A percentile compares a stretch with the other conserved stretches of the same genome.
These are phyloP conservation scores for Aureobasidium leucospermi DNA, from an alignment of 2,329 filamentous ascomycete genomes.

Conservation along the genomic window DNA sequence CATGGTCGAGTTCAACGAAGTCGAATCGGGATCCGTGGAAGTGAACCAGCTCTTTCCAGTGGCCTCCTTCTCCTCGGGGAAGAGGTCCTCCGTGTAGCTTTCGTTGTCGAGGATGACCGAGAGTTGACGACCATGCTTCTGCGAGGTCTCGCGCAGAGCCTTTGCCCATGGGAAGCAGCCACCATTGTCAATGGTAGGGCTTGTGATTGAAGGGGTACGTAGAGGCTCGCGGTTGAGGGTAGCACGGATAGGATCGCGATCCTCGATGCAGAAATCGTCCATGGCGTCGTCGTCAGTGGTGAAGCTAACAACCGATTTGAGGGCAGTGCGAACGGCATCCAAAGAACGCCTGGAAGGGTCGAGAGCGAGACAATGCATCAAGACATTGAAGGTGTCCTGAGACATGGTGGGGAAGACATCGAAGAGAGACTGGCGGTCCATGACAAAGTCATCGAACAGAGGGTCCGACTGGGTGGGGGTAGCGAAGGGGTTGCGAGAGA, in stretches of 20 bases:
- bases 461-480: slow-evolving; percentile 85
- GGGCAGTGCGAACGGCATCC: slow-evolving; percentile 65
- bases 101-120: slow-evolving; percentile 75
- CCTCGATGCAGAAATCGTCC: slow-evolving; percentile 82
- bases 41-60: slow-evolving; percentile 60
- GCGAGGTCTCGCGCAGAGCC: slow-evolving; percentile 69
- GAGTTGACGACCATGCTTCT: slow-evolving; percentile 64
- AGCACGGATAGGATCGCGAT: slow-evolving; percentile 68
- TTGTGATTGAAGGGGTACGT: slow-evolving; percentile 90
- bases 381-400: slow-evolving; percentile 91
- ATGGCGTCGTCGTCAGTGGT: slow-evolving; percentile 86
- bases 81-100: slow-evolving; percentile 74
- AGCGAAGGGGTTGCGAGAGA: slow-evolving; percentile 93
- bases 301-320: slow-evolving; percentile 78
- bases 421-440: slow-evolving; percentile 91
- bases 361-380: slow-evolving; percentile 82
- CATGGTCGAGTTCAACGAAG: slow-evolving; percentile 74
- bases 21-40: slow-evolving; percentile 65
- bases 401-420: slow-evolving; percentile 99
- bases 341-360: slow-evolving; percentile 87
- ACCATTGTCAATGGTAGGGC: slow-evolving; percentile 64
- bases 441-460: slow-evolving; percentile 84
- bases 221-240: slow-evolving; percentile 87
- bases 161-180: slow-evolving; percentile 94
- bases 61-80: slow-evolving; percentile 65